phyloP scores from a whole-genome alignment of 805 yeast genomes.

The Dipodascus geniculatus region DNA sequence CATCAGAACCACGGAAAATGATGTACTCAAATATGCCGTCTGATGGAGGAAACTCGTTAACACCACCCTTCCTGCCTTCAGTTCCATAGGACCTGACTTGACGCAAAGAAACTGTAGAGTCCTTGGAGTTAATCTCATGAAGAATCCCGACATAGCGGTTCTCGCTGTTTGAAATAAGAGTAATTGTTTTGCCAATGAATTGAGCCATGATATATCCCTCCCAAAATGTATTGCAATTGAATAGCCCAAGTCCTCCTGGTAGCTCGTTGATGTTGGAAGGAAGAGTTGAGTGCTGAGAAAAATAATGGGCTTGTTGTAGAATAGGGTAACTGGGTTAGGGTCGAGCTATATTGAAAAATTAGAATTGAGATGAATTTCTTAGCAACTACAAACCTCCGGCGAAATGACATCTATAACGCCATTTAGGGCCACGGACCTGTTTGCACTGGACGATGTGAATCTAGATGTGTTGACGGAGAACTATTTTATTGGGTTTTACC shows the following conservation, averaged over 20 bases:
- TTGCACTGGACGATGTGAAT: constrained; percentile 62
- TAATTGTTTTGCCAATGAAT: constrained; percentile 81
- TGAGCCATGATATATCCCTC: constrained; percentile 58
- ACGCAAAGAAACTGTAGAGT: constrained; percentile 75
- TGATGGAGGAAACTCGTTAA: constrained; percentile 61
- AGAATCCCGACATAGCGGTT: constrained; percentile 84
- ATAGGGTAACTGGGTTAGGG: neutral
- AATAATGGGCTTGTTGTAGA: neutral
- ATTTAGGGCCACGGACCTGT: constrained; percentile 75
- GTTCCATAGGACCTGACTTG: constrained; percentile 81
- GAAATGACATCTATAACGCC: constrained; percentile 85
- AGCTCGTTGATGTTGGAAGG: no score
- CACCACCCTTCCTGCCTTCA: constrained; percentile 71
- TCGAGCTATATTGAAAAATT: no score
- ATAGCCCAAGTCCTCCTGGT: no score
- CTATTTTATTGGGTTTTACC: constrained; percentile 72
- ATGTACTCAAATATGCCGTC: constrained; percentile 60
- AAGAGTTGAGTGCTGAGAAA: neutral
- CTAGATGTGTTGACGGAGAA: constrained; percentile 88
- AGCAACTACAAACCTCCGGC: no score
- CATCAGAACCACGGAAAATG: constrained; percentile 84
- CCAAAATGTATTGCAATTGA: neutral
- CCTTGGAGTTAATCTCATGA: constrained; percentile 78
- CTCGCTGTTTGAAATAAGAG: constrained; percentile 66
- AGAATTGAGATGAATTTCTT: no score